Evolutionary conservation across 345 rosid species (phyloP).

Genomic region (rapeseed (Brassica napus)): Da-Ae NC_063452.1:62631501-62632000

Average conservation of each 20-base stretch:
- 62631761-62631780: neutral
- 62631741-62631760: constrained; percentile 20
- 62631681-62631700: constrained; percentile 8
- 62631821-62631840: neutral
- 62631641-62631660: neutral
- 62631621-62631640: neutral
- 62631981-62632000: neutral
- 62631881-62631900: neutral
- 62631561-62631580: neutral
- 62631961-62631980: neutral
- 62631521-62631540: neutral
- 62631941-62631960: neutral
- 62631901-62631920: neutral
- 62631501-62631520: neutral
- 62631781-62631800: neutral
- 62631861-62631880: neutral
- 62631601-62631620: neutral
- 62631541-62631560: neutral
- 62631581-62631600: neutral
- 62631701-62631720: constrained; percentile 11
- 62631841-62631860: neutral
- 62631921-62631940: neutral
- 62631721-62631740: constrained; percentile 13
- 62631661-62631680: neutral
- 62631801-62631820: neutral